Evolutionary conservation across 805 yeast species (phyloP).

Genomic region (Yarrowia sp.): DNA sequence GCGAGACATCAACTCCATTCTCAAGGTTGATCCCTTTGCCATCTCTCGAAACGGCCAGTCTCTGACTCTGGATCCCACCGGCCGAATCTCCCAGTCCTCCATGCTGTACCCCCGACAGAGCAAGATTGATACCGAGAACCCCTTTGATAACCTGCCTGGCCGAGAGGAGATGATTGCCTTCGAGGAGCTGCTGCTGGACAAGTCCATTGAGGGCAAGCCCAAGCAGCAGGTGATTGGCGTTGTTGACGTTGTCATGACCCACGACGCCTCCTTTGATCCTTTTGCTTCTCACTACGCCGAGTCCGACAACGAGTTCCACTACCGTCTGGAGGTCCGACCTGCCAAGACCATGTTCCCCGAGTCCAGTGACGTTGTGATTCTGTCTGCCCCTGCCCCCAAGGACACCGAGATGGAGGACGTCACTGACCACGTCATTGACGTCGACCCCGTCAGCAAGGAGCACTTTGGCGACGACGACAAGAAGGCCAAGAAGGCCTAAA

Average conservation of each 20-base stretch:
- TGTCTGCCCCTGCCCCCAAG: conserved; percentile 6
- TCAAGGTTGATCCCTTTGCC: conserved; percentile 32
- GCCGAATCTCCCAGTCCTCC: conserved; percentile 31
- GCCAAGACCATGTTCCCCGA: conserved; percentile 23
- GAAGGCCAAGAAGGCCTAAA: background rate
- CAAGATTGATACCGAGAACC: conserved; percentile 30
- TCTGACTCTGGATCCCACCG: conserved; percentile 35
- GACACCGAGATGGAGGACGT: conserved; percentile 10
- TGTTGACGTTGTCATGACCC: conserved; percentile 25
- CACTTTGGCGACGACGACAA: conserved; percentile 14
- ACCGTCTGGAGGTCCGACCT: conserved; percentile 34
- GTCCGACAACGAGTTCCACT: conserved; percentile 13
- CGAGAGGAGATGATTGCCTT: conserved; percentile 32
- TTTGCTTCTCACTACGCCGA: conserved; percentile 15
- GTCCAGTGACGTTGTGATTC: conserved; percentile 13
- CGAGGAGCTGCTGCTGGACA: conserved; percentile 31
- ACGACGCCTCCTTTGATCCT: conserved; percentile 28
- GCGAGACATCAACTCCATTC: conserved; percentile 29
- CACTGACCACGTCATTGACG: conserved; percentile 17
- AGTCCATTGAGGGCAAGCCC: conserved; percentile 24
- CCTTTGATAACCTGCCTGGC: conserved; percentile 24
- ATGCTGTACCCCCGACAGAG: conserved; percentile 19
- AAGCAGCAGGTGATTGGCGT: conserved; percentile 35
- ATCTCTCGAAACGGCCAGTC: conserved; percentile 36
- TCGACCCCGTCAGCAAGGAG: conserved; percentile 22